Base-by-base conservation (phyloP, 148 eudicot species). In the Rhododendron simsii region DNA sequence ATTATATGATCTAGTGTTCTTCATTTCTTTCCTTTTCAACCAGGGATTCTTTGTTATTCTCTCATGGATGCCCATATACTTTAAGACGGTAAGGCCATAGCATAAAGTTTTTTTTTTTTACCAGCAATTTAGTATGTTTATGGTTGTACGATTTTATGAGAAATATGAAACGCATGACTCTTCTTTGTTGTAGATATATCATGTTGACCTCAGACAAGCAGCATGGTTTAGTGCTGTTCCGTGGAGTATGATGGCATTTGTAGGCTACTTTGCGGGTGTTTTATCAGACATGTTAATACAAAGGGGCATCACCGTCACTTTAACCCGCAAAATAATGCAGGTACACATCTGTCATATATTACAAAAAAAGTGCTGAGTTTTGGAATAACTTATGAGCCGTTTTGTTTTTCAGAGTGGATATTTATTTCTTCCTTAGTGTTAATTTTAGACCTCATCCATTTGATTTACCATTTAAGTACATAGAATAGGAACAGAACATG, bases 201-300 rank as follows among this genome's bases (percentile, higher is more conserved):
- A 90, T 87, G 98, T 96, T 86, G 94, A 96, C 89, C 98, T 96
- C 81, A 93, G 95, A 90, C 94, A 92, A 88, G 98, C 98, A 85
- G 98, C 98, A 80, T 96, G 98, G 98, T 96, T 95, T 89, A 96
- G 98, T 89, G 98, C 98, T 88, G 95, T 95, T 90, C 98, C 98
- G 0, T 96, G 98, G 98, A 87, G 92, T 88, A 89, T 95, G 96
- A 96, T 96, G 98, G 98, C 98, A 85, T 28, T 96, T 30, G 88
- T 90, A 26, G 98, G 98, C 86, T 96, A 94, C 87, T 88, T 95
- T 91, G 98, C 95, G 83, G 98, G 98, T 78, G 92, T 94, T 84
- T 90, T 89, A 90, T 95, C 98, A 39, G 98, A 96, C 86, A 86
- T 82, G 87, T 87, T 96, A 90, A 93, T 96, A 80, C 94, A 94